Evolutionary conservation across 768 basidiomycete species (phyloP), one percentile per base, ranked within the genome.

Genomic region (Boletus vinaceobasis): DNA sequence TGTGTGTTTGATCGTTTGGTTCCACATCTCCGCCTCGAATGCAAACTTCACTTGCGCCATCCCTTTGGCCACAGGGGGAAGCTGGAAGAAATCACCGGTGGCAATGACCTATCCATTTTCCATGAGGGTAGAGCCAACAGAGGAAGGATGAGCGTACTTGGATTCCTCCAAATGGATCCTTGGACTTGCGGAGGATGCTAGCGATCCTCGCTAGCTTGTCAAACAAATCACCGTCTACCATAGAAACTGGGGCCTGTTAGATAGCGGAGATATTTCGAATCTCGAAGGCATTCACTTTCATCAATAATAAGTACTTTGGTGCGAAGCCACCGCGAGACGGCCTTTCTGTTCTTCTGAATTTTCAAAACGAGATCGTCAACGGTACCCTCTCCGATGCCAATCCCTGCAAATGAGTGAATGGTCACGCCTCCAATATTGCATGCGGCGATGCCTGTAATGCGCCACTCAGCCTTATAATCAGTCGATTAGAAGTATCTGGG

Each of bases 381-480:
- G 10, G 68, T 69, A 37, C 90, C 93, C 3, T 79, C 71, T 2
- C 91, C 96, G 1, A 97, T 72, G 0, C 96, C 96, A 55, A 96
- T 89, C 0, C 96, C 95, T n/a, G 89, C 85, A 66, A 97, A 99
- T 0, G 92, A 95, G 68, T 99, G 96, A 35, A 98, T 81, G 0
- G 96, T 98, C 23, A 90, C 83, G 38, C 97, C 96, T 10, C 96
- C 96, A 47, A 99, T 94, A 61, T 99, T 98, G 70, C 94, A 97
- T 6, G 96, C 96, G 7, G 96, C 96, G 62, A 98, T 97, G 42
- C 89, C 89, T 87, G 53, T 27, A 31, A 52, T 15, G 31, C 26
- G 42, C 35, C 29, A 39, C 43, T 57, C 35, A 31, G 33, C 23
- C 10, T 55, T 45, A 52, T 27, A 7, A 45, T 31, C 23, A 23